Percentiles rank a stretch among this genome's conserved stretches.
Conservation (phyloP, 768 basidiomycete species). For the Hericium alpestre region DNA sequence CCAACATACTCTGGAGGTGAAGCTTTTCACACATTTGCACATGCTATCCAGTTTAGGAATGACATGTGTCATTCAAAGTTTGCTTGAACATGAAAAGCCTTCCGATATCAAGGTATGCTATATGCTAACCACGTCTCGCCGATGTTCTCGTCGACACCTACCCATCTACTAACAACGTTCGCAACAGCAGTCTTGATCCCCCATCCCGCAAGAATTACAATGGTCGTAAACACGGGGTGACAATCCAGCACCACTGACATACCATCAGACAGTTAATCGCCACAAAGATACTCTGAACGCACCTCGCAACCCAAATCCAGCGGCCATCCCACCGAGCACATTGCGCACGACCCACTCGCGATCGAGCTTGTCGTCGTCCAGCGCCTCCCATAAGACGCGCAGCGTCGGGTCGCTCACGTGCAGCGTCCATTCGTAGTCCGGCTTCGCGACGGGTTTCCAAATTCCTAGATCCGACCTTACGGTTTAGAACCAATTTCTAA, state of each 20-base stretch:
- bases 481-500: too few species aligned
- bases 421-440: constrained; percentile 18
- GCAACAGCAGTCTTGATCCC: constrained; percentile 55
- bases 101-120: constrained; percentile 51
- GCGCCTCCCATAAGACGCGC: constrained; percentile 35
- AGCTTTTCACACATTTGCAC: too few species aligned
- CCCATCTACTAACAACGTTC: constrained; percentile 52
- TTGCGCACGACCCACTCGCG: constrained; percentile 80
- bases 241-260: constrained; percentile 72
- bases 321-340: constrained; percentile 75
- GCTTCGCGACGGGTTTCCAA: not conserved
- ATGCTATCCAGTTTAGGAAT: too few species aligned
- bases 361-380: constrained; percentile 68
- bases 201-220: constrained; percentile 73
- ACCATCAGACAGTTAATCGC: not conserved
- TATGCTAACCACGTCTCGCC: constrained; percentile 74
- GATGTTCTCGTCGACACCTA: constrained; percentile 44
- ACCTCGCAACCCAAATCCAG: constrained; percentile 81
- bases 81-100: not conserved
- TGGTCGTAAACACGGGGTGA: constrained; percentile 61
- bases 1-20: too few species aligned
- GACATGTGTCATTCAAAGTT: too few species aligned
- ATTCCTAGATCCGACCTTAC: too few species aligned
- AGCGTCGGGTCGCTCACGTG: constrained; percentile 25
- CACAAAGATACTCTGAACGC: constrained; percentile 14